Percentiles rank a stretch among this genome's conserved stretches.
Conservation (phyloP, 805 yeast species). For the Torulaspora maleeae region DNA sequence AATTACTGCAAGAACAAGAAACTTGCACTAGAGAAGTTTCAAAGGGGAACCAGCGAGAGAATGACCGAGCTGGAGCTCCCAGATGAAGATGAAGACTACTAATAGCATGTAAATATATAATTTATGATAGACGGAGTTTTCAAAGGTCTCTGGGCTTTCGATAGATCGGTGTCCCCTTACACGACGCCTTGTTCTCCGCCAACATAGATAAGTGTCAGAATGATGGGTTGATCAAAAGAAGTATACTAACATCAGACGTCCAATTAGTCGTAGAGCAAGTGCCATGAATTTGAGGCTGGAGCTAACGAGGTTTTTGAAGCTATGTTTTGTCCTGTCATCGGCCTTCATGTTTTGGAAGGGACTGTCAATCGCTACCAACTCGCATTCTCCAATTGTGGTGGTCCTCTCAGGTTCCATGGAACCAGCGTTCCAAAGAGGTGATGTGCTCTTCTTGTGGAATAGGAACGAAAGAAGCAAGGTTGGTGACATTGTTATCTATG, state of each 20-base stretch:
- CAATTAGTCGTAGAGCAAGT: not conserved
- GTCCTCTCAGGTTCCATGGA: conserved; percentile 99
- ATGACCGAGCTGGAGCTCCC: conserved; percentile 4
- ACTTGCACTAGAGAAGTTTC: conserved; percentile 4
- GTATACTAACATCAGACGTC: not conserved
- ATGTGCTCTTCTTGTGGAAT: conserved; percentile 87
- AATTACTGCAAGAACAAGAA: conserved; percentile 11
- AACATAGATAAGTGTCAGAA: not conserved
- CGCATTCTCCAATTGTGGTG: conserved; percentile 92
- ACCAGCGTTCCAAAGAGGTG: conserved; percentile 98
- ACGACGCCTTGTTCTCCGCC: not conserved
- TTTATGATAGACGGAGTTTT: not conserved
- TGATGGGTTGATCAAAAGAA: not conserved
- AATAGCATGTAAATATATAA: not conserved
- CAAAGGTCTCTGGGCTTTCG: not conserved
- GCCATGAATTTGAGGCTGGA: conserved; percentile 59
- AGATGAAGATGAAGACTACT: not conserved
- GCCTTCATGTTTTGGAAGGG: conserved; percentile 93
- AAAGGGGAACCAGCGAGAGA: conserved; percentile 3
- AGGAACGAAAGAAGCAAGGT: conserved; percentile 61
- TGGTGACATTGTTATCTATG: conserved; percentile 94
- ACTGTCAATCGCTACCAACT: conserved; percentile 66
- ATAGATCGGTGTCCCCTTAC: not conserved
- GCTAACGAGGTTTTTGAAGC: conserved; percentile 59
- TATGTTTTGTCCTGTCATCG: conserved; percentile 76